Base-by-base conservation (phyloP, 495 filamentous ascomycete genomes). In the Talaromyces stipitatus region DNA sequence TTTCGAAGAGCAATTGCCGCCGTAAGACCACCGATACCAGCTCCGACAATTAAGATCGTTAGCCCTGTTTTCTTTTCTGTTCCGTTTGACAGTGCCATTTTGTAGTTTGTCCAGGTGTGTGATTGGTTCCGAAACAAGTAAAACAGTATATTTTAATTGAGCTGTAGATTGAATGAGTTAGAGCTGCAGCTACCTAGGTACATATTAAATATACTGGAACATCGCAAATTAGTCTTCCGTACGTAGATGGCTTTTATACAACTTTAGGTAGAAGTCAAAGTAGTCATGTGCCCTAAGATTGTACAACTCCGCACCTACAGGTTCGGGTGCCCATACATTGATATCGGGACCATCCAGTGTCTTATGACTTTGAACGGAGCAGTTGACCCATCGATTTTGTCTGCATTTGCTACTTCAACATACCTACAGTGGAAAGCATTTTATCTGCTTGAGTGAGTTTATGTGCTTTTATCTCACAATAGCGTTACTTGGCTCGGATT, bases 1-100 rank as follows among this genome's bases (percentile, higher is more conserved):
- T 70, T 68, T 57, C 78, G 72, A 12, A 83, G 66, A 8, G 78
- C 75, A 14, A 81, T 69, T 4, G 82, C 79, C 20, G 78, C 72
- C 9, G 71, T 70, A 1, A 85, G 66, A 14, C 81, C 81, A 26
- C 77, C 69, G 33, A 84, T 76, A 10, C 81, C 81, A 24, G 77
- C 80, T 26, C 81, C 81, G 48, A 81, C 72, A 46, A 82, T 68
- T 30, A 79, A 59, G 24, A 82, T 66, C 29, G 73, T 54, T n/a
- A 53, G 14, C 45, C 45, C 45, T 2, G 9, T 11, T 14, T 27
- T 23, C 24, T 24, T 16, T 12, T 48, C 22, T 26, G 24, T 26
- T 48, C 45, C 45, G 14, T 48, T 48, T 10, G 45, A 7, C 10
- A 18, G 20, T 9, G 20, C 10, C 45, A 48, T 48, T 14, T 26